Evolutionary conservation across 2,329 filamentous ascomycete genomes (phyloP).

Genomic region (Colletotrichum tofieldiae): DNA sequence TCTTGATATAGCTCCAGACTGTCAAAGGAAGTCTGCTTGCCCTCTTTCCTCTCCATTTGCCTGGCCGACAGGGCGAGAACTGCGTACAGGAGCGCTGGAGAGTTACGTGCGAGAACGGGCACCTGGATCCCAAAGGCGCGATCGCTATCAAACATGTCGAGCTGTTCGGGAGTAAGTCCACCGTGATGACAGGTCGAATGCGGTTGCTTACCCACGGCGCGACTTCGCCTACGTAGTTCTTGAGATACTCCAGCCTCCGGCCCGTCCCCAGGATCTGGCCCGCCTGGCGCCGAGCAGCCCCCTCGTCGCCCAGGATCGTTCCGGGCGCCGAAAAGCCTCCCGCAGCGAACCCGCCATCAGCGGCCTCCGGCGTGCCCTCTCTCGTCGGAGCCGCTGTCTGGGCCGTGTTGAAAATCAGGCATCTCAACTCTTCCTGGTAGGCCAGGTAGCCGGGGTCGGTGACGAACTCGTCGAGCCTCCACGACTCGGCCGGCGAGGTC

Average conservation of each 20-base stretch:
- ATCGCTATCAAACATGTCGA: slow-evolving; percentile 72
- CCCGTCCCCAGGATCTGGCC: slow-evolving; percentile 49
- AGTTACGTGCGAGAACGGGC: slow-evolving; percentile 63
- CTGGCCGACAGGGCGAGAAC: slow-evolving; percentile 70
- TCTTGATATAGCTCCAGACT: slow-evolving; percentile 71
- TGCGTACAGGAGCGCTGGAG: slow-evolving; percentile 64
- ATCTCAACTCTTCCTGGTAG: slow-evolving; percentile 63
- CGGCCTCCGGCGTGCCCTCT: slow-evolving; percentile 53
- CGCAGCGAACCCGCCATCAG: slow-evolving; percentile 32
- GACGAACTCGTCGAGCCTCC: slow-evolving; percentile 54
- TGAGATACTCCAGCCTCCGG: slow-evolving; percentile 57
- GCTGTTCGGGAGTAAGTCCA: slow-evolving; percentile 49
- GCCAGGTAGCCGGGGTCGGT: slow-evolving; percentile 60
- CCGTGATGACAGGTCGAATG: neutral
- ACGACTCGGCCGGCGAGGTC: slow-evolving; percentile 49
- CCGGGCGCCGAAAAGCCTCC: slow-evolving; percentile 40
- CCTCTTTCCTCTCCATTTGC: slow-evolving; percentile 67
- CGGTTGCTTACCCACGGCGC: slow-evolving; percentile 63
- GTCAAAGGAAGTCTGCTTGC: slow-evolving; percentile 61
- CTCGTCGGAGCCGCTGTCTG: slow-evolving; percentile 60
- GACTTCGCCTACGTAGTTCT: slow-evolving; percentile 68
- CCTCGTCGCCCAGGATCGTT: slow-evolving; percentile 23
- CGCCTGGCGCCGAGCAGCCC: slow-evolving; percentile 24
- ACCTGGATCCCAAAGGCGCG: slow-evolving; percentile 68
- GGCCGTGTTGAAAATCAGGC: slow-evolving; percentile 62